phyloP scores from a whole-genome alignment of 1,284 basidiomycete genomes.

The Ganoderma resinaceum region DNA sequence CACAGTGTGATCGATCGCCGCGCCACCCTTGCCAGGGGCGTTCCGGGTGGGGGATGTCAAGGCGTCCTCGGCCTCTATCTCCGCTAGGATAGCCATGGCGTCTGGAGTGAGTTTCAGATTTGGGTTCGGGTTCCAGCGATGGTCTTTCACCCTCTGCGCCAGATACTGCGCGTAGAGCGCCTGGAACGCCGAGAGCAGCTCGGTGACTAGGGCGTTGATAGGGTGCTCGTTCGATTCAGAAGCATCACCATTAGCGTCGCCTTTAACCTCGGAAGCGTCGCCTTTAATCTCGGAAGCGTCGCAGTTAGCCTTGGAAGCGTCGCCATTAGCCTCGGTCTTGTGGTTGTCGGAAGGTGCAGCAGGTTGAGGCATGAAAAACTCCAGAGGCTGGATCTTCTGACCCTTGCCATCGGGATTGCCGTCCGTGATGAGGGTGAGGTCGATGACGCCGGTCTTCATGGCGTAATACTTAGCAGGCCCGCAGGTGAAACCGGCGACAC shows the following conservation, averaged over 20 bases:
- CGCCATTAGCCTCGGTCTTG: neutral
- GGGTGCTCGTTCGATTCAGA: neutral
- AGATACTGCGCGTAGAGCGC: neutral
- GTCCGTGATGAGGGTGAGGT: neutral
- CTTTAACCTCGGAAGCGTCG: no score
- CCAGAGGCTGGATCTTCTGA: neutral
- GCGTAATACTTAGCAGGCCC: neutral
- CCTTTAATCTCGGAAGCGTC: no score
- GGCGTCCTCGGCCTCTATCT: no score
- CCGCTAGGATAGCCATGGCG: no score
- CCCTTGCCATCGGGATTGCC: neutral
- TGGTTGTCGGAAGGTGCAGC: neutral
- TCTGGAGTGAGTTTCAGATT: no score
- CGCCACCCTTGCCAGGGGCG: no score
- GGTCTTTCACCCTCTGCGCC: neutral
- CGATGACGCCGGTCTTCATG: neutral
- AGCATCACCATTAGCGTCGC: no score
- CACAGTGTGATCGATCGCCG: no score
- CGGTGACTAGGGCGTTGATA: neutral
- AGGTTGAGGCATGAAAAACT: neutral
- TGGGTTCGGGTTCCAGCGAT: neutral
- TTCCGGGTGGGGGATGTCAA: no score
- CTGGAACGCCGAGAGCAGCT: neutral
- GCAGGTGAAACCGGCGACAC: neutral
- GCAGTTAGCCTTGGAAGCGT: no score